Percentiles rank a stretch among this genome's conserved stretches.
Conservation (phyloP, 2,329 filamentous ascomycete genomes). For the Scopulariopsis brevicaulis region DNA sequence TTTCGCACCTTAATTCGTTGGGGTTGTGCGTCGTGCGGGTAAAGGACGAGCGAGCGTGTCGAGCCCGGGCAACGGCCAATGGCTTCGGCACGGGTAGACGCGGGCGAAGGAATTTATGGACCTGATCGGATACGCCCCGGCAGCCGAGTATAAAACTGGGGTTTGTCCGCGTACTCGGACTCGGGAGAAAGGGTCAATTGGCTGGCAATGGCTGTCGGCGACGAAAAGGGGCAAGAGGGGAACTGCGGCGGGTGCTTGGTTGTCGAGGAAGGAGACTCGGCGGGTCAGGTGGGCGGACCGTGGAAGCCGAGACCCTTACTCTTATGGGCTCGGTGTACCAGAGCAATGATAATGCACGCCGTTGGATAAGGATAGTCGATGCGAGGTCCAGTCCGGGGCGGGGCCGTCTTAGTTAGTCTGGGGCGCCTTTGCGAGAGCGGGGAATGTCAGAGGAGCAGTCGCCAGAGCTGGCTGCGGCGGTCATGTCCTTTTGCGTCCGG, state of each 20-base stretch:
- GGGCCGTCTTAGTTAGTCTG: background rate
- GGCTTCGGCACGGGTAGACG: background rate
- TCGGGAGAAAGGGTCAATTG: background rate
- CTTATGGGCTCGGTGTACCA: background rate
- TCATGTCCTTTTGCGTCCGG: background rate
- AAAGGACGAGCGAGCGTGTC: background rate
- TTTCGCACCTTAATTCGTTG: background rate
- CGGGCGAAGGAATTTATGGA: background rate
- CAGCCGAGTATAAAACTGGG: background rate
- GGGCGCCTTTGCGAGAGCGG: background rate
- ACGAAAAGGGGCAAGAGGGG: background rate
- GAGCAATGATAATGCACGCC: background rate
- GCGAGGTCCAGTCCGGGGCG: background rate
- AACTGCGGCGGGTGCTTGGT: background rate
- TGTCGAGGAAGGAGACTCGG: background rate
- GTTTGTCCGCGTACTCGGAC: background rate
- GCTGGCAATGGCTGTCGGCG: background rate
- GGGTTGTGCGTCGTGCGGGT: background rate
- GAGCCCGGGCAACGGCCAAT: background rate
- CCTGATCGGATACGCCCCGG: background rate
- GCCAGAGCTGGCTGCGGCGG: background rate
- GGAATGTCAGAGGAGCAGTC: background rate
- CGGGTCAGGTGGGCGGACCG: background rate
- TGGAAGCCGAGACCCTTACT: background rate
- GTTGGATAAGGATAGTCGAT: background rate